Evolutionary conservation across 208 protist species (phyloP), one percentile per base, ranked within the genome.

Genomic region (Trichomonas vaginalis): DNA sequence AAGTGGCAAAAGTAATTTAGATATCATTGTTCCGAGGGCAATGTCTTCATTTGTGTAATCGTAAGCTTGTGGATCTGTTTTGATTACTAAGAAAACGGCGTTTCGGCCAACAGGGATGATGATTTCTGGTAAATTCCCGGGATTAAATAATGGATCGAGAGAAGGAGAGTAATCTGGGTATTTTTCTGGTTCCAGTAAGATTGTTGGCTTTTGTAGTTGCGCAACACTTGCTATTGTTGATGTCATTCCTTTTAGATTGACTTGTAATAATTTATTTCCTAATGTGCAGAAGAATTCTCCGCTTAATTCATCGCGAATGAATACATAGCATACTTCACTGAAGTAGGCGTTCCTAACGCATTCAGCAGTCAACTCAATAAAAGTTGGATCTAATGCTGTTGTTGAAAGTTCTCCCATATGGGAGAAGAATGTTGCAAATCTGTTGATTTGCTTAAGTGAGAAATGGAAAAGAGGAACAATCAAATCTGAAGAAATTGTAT

Each of bases 71-170:
- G 82, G 82, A 47, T 88, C 35, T 32, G 82, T 88, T 45, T 88
- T 35, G 32, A 88, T 32, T 4, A 88, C 40, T 4, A 45, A 45
- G 8, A 88, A n/a, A 47, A 88, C 82, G 8, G 82, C 82, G 8
- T 88, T 47, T 45, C 15, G 32, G 17, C 14, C 35, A 45, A 88
- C 39, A 47, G 82, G 82, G 32, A 88, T 88, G 35, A 88, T 45
- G 17, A 88, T 47, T n/a, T 45, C 14, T 23, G 82, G 17, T 88
- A 45, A n/a, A 47, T 88, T 88, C 8, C 39, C 40, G 42, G 82
- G 82, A 88, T 88, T 88, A 88, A 88, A 88, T 88, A 88, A 88
- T 47, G 82, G 82, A 88, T 88, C 82, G 9, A 88, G 47, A 32
- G 82, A 88, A 47, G 82, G 82, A n/a, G 82, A 88, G 32, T 47